phyloP scores from a whole-genome alignment of 305 asterid species.

The Petunia hybrid region DNA sequence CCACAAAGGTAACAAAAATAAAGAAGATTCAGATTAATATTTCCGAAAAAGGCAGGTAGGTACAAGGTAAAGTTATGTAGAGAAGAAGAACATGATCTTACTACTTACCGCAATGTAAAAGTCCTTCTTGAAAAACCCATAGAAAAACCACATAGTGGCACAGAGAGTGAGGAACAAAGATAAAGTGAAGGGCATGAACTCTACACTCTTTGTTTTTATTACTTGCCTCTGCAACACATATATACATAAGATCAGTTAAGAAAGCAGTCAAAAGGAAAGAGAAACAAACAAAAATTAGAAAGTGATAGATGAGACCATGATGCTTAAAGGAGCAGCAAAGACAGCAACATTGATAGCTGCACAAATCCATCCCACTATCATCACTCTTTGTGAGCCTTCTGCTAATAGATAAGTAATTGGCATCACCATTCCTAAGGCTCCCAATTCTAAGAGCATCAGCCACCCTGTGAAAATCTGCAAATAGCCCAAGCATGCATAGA shows the following conservation, averaged over 20 bases:
- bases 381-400: slow-evolving; percentile 50
- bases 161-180: slow-evolving; percentile 70
- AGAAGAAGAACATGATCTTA: not conserved
- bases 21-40: not conserved
- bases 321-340: slow-evolving; percentile 72
- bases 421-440: slow-evolving; percentile 53
- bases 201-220: slow-evolving; percentile 66
- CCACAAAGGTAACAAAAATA: slow-evolving; percentile 6
- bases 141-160: slow-evolving; percentile 73
- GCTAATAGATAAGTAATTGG: slow-evolving; percentile 41
- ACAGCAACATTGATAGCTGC: slow-evolving; percentile 67
- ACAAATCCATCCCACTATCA: slow-evolving; percentile 75
- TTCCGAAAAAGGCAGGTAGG: not conserved
- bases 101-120: slow-evolving; percentile 71
- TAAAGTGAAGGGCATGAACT: slow-evolving; percentile 72
- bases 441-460: slow-evolving; percentile 53
- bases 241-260: not conserved
- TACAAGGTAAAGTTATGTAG: not conserved
- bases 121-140: slow-evolving; percentile 66
- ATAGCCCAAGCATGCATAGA: not conserved
- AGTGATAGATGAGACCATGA: slow-evolving; percentile 61
- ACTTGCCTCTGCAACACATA: slow-evolving; percentile 53
- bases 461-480: slow-evolving; percentile 50
- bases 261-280: not conserved
- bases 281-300: not conserved